These are phyloP conservation scores for Staphylotrichum longicolle DNA, from an alignment of 495 filamentous ascomycete genomes.

Conservation along the genomic window DNA sequence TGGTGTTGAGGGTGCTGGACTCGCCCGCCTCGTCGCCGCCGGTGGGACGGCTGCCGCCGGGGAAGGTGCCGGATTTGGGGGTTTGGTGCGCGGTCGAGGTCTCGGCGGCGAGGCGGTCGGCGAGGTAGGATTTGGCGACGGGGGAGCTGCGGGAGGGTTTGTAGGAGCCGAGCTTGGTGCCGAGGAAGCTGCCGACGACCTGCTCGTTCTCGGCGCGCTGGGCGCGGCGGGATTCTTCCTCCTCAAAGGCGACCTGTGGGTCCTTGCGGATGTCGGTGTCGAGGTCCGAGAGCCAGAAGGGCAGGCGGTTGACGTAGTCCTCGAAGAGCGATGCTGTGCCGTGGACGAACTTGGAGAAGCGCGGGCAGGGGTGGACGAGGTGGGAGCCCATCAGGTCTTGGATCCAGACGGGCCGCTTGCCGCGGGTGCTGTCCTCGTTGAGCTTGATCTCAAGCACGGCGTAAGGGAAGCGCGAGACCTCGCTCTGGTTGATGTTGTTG, in stretches of 20 bases:
- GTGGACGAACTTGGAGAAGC: slow-evolving; percentile 96
- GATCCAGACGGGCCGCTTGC: slow-evolving; percentile 79
- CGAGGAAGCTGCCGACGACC: slow-evolving; percentile 81
- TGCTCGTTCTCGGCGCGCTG: slow-evolving; percentile 81
- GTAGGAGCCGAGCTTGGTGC: slow-evolving; percentile 48
- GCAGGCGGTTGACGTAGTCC: slow-evolving; percentile 91
- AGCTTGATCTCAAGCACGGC: slow-evolving; percentile 92
- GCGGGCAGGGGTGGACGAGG: slow-evolving; percentile 80
- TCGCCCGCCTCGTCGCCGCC: slow-evolving; percentile 27
- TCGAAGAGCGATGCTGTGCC: slow-evolving; percentile 90
- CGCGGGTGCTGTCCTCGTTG: slow-evolving; percentile 57
- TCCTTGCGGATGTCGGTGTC: slow-evolving; percentile 92
- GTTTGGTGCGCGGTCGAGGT: slow-evolving; percentile 19
- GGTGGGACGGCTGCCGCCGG: slow-evolving; percentile 19
- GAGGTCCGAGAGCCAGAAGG: slow-evolving; percentile 89
- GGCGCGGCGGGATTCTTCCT: slow-evolving; percentile 78
- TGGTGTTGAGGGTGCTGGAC: slow-evolving; percentile 33
- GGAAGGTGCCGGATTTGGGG: slow-evolving; percentile 16
- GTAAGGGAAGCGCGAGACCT: slow-evolving; percentile 88
- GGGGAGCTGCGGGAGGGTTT: slow-evolving; percentile 63
- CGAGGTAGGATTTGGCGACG: slow-evolving; percentile 52
- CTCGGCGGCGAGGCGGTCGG: slow-evolving; percentile 46
- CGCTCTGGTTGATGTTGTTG: slow-evolving; percentile 76
- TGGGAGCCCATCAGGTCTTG: slow-evolving; percentile 88
- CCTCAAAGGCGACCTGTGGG: slow-evolving; percentile 84